Base-by-base conservation (phyloP, 306 rosid genomes). In the Argentina anserina region DNA sequence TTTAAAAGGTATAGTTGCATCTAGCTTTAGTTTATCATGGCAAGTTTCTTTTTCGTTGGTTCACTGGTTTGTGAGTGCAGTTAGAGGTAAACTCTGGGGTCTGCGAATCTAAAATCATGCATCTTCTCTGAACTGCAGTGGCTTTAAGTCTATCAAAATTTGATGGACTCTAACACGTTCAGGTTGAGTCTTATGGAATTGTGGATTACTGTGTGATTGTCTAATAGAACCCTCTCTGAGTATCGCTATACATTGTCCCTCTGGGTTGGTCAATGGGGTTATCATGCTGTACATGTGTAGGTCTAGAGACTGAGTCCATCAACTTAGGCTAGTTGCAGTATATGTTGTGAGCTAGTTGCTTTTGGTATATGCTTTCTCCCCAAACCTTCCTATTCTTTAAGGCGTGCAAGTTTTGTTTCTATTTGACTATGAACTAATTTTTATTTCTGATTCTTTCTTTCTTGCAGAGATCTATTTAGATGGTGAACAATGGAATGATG, bases 401-500 rank as follows among this genome's bases (percentile, higher is more conserved):
- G 18, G 13, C 12, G 67, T 18, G 53, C 60, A n/a, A 62, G 52
- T 8, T 18, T 37, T 15, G 21, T 66, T 45, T 58, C 23, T 73
- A 75, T 60, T 47, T 76, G 14, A 29, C 31, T 20, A 58, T 49
- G 67, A 47, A 47, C 26, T 72, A 53, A 69, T 47, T 15, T 6
- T 47, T 43, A 8, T 3, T n/a, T 52, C 1, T 25, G 6, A 31
- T 7, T 33, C 6, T 67, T 74, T 20, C 79, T 58, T 43, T 67
- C 5, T 47, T 73, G 75, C 71, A 91, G 99, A 89, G 87, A 78
- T 82, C 65, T 65, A 28, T 79, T 81, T 94, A 71, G 93, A 87
- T 26, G 96, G 89, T 34, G 96, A 91, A 74, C 84, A 87, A 36
- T 89, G 97, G 99, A 94, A 91, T 84, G 97, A 94, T 85, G 99